A percentile compares a stretch with the other conserved stretches of the same genome.
These are phyloP conservation scores for Carex scoparia DNA, from an alignment of 176 grass and related monocot species.

Conservation along the genomic window DNA sequence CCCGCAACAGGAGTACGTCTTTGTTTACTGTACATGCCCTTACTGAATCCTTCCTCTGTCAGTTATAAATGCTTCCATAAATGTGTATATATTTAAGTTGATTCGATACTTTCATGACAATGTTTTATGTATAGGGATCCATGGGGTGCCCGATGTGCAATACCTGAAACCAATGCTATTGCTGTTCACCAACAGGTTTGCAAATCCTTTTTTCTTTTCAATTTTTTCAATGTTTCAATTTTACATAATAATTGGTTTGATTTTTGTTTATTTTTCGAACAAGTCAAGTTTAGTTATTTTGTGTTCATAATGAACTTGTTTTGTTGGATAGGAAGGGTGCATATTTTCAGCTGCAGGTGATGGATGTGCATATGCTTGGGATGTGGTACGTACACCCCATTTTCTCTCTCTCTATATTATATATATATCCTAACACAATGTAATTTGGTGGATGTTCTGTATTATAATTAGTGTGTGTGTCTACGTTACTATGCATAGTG, in stretches of 20 bases:
- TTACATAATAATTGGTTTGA: background rate
- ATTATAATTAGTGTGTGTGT: background rate
- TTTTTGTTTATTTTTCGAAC: background rate
- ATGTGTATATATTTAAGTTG: background rate
- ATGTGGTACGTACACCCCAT: slow-evolving; percentile 67
- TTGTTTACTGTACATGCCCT: background rate
- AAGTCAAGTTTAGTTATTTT: background rate
- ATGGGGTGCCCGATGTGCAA: slow-evolving; percentile 73
- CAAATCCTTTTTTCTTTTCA: background rate
- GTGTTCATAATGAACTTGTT: background rate
- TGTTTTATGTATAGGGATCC: slow-evolving; percentile 45
- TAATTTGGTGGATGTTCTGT: background rate
- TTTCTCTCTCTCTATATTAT: background rate
- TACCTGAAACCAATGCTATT: slow-evolving; percentile 95
- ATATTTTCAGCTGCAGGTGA: slow-evolving; percentile 82
- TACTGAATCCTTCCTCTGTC: background rate
- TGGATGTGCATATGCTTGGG: slow-evolving; percentile 90
- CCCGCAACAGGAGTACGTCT: slow-evolving; percentile 73
- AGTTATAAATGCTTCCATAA: background rate
- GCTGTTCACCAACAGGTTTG: slow-evolving; percentile 64
- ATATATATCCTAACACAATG: background rate
- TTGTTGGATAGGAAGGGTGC: slow-evolving; percentile 63
- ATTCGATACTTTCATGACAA: background rate
- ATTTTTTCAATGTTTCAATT: background rate
- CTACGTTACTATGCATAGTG: no score